Evolutionary conservation across 192 early-diverging fungal species (phyloP).

Genomic region (Mortierella claussenii): DNA sequence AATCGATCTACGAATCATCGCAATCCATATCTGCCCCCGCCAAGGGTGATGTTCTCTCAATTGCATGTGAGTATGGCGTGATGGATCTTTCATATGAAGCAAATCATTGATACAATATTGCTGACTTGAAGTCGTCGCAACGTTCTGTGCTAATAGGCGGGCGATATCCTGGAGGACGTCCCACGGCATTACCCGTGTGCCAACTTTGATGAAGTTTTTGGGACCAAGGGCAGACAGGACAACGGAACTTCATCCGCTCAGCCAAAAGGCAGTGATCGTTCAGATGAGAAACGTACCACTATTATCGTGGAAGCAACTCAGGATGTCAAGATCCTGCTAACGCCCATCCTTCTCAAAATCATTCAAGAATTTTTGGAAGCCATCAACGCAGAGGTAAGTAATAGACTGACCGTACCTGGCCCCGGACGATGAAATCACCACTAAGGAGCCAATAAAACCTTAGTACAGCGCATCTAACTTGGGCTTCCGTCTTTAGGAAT

Average conservation of each 20-base stretch:
- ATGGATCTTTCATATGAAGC: no score
- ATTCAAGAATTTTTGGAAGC: conserved; percentile 71
- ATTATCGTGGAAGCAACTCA: conserved; percentile 65
- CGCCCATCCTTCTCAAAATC: conserved; percentile 75
- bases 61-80: conserved; percentile 35
- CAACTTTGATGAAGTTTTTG: conserved; percentile 41
- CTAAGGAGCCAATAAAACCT: no score
- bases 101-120: no score
- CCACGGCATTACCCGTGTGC: conserved; percentile 35
- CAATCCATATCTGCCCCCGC: conserved; percentile 62
- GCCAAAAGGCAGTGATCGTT: conserved; percentile 30
- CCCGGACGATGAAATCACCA: no score
- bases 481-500: conserved; percentile 57
- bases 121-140: no score
- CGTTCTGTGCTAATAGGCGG: conserved; percentile 15
- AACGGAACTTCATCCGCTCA: conserved; percentile 21
- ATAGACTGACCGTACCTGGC: no score
- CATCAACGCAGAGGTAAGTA: conserved; percentile 65
- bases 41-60: conserved; percentile 54
- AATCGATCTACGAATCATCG: conserved; percentile 14
- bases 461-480: no score
- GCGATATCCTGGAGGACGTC: conserved; percentile 35
- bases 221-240: conserved; percentile 8
- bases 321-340: conserved; percentile 68
- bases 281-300: conserved; percentile 56